Evolutionary conservation across 306 rosid species (phyloP), one percentile per base, ranked within the genome.

Genomic region (Quercus agrifolia): DNA sequence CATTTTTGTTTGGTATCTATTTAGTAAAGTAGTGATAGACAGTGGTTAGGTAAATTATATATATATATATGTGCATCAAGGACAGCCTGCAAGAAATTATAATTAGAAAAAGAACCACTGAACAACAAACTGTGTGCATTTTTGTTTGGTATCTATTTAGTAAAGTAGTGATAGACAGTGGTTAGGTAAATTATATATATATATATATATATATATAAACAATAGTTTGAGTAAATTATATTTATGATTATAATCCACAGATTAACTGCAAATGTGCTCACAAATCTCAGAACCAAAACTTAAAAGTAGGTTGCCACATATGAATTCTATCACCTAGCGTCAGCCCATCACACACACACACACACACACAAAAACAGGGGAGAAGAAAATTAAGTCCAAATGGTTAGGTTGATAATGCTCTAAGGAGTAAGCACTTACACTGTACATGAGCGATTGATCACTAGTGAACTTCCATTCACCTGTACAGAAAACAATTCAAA

Each of bases 391-490:
- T 49, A 12, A 49, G 54, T 49, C 54, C 54, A 49, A 49, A 10
- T 12, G 54, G 15, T 49, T 13, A 25, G n/a, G 49, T 58, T 38
- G 28, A 69, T 70, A 15, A 64, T 64, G 20, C 46, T 31, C 11
- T 31, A 14, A 64, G 31, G 33, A 38, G 54, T 78, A 54, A 64
- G 73, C 18, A 91, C 92, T 89, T 87, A 94, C 98, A 44, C 56
- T 86, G 78, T 94, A 92, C 77, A 94, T 78, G 73, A 92, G 89
- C 7, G 86, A 85, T 64, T 94, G 97, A n/a, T 94, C 94, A 19
- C 82, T 73, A 18, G 94, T 81, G 87, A 94, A 94, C 91, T 88
- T 91, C 57, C 94, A 80, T 94, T 92, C 77, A 92, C 87, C 98
- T 94, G 93, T 87, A 87, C 25, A 70, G 73, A 75, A 79, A 73